Conservation (phyloP, 106 monocot species). For the Amphibolis antarctica region DNA sequence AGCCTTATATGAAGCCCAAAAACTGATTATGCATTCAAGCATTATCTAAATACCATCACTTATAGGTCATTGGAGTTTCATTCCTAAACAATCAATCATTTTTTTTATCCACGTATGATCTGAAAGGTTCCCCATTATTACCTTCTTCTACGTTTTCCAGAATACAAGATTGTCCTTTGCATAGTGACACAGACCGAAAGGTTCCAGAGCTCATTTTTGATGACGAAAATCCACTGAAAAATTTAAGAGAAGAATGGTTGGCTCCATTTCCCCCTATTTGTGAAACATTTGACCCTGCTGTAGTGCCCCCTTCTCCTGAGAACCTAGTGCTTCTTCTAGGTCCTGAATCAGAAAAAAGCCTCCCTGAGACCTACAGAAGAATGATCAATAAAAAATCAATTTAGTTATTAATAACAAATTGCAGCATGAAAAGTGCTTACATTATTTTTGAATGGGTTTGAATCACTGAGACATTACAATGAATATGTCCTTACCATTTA, state of each 20-base stretch:
- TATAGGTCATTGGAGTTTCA: not conserved
- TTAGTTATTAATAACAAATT: too few species aligned
- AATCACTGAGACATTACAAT: too few species aligned
- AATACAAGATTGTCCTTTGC: conserved; percentile 53
- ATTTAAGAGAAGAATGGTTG: conserved; percentile 49
- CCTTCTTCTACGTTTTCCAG: conserved; percentile 84
- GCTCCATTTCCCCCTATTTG: conserved; percentile 60
- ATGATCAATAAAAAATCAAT: not conserved
- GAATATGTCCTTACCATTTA: too few species aligned
- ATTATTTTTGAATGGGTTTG: too few species aligned
- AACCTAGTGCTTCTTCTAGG: conserved; percentile 73
- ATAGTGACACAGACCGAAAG: conserved; percentile 41
- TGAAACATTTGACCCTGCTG: conserved; percentile 33
- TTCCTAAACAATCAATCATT: not conserved
- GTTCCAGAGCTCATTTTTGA: conserved; percentile 41
- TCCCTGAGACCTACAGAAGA: conserved; percentile 67
- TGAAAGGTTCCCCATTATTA: conserved; percentile 9
- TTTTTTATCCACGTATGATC: not conserved
- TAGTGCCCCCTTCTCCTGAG: conserved; percentile 43
- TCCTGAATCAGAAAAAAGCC: conserved; percentile 69
- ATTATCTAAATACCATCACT: too few species aligned
- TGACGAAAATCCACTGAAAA: conserved; percentile 58
- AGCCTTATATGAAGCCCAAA: too few species aligned
- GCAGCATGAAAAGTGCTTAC: too few species aligned
- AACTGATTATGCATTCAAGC: too few species aligned